A percentile compares a stretch with the other conserved stretches of the same genome.
Evolutionary conservation across 2,329 filamentous ascomycete species (phyloP).

Genomic region (Diaporthe batatas): DNA sequence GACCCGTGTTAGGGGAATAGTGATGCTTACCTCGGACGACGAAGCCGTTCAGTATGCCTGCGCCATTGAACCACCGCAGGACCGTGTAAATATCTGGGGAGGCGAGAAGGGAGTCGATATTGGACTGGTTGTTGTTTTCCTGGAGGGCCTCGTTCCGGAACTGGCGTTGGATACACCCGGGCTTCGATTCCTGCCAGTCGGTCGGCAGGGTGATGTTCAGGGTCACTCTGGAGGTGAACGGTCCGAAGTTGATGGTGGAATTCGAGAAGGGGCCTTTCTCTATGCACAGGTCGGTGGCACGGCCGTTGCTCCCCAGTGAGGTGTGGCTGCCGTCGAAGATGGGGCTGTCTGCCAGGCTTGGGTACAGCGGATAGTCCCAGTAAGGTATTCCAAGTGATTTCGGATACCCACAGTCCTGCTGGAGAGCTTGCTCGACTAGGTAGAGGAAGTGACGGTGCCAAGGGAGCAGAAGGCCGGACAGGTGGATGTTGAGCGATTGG

Average conservation of each 20-base stretch:
- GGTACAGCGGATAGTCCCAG: constrained; percentile 39
- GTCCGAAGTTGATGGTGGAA: constrained; percentile 44
- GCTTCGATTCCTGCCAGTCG: constrained; percentile 35
- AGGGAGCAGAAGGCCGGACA: constrained; percentile 31
- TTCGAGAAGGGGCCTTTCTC: constrained; percentile 46
- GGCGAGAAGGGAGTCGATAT: constrained; percentile 42
- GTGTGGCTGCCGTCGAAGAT: constrained; percentile 35
- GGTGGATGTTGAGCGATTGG: constrained; percentile 55
- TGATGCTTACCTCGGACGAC: neutral
- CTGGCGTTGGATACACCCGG: constrained; percentile 37
- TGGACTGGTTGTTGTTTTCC: constrained; percentile 39
- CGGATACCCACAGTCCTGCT: constrained; percentile 37
- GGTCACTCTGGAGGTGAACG: constrained; percentile 42
- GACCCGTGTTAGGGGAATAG: too few relatives aligned
- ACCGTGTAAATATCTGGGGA: constrained; percentile 41
- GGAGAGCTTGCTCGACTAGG: constrained; percentile 27
- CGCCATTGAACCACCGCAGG: constrained; percentile 40
- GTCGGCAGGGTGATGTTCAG: constrained; percentile 41
- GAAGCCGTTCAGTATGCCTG: constrained; percentile 22
- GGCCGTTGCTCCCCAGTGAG: constrained; percentile 39
- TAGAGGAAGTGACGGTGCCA: constrained; percentile 40
- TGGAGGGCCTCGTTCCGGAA: constrained; percentile 37
- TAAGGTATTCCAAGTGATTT: constrained; percentile 37
- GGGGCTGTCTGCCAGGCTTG: constrained; percentile 28
- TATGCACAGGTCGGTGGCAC: constrained; percentile 44